A percentile compares a stretch with the other conserved stretches of the same genome.
phyloP scores from a whole-genome alignment of 164 flowering plant species.

The Magnolia changhungtana region DNA sequence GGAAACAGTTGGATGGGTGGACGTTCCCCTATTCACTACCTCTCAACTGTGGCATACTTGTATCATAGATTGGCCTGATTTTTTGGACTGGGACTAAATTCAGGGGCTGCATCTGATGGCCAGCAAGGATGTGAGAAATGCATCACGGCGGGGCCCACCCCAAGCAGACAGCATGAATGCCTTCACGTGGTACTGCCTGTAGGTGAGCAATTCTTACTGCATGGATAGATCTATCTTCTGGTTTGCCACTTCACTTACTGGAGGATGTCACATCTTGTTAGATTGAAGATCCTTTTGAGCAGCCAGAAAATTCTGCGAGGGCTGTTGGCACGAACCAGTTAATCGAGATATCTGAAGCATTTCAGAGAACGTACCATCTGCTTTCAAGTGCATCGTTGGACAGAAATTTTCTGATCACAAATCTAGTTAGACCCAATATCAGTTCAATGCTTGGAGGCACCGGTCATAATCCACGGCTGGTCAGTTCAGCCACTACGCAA shows the following conservation, averaged over 20 bases:
- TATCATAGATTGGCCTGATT: no score
- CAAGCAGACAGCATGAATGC: not conserved
- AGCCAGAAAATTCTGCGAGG: slow-evolving; percentile 69
- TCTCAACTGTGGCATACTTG: no score
- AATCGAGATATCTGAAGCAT: slow-evolving; percentile 43
- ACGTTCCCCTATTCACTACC: no score
- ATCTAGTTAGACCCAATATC: slow-evolving; percentile 40
- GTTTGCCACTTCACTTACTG: slow-evolving; percentile 5
- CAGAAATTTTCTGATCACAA: slow-evolving; percentile 25
- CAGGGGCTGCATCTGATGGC: no score
- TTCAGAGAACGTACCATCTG: slow-evolving; percentile 26
- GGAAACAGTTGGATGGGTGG: no score
- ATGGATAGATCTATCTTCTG: not conserved
- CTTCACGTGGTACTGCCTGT: not conserved
- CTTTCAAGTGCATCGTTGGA: slow-evolving; percentile 25
- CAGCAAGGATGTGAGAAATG: no score
- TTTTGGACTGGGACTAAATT: no score
- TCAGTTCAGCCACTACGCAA: slow-evolving; percentile 1
- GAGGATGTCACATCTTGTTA: slow-evolving; percentile 12
- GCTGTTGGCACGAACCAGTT: slow-evolving; percentile 46
- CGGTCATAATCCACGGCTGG: not conserved
- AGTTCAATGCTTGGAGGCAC: slow-evolving; percentile 5
- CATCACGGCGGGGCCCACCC: not conserved
- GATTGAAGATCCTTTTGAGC: slow-evolving; percentile 96
- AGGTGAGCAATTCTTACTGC: not conserved